A percentile compares a stretch with the other conserved stretches of the same genome.
Conservation (phyloP, 75 land plant species). For the Sequoia sempervirens region DNA sequence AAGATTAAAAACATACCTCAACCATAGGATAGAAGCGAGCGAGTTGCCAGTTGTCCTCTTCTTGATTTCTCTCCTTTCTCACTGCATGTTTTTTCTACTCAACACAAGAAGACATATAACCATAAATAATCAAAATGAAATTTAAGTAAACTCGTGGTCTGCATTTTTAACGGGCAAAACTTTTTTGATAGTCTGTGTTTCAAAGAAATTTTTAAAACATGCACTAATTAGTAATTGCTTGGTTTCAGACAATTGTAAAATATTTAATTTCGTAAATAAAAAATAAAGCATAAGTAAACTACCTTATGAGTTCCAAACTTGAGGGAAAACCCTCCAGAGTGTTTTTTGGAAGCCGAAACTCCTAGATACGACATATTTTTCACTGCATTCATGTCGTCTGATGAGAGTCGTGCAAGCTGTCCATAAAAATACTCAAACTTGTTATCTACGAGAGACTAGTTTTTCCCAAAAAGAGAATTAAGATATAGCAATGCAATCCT, state of each 20-base stretch:
- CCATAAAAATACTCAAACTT: neutral
- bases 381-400: slow-evolving; percentile 86
- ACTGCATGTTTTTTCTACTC: slow-evolving; percentile 51
- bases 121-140: neutral
- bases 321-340: slow-evolving; percentile 65
- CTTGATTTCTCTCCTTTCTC: slow-evolving; percentile 84
- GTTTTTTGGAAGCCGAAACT: slow-evolving; percentile 72
- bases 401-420: slow-evolving; percentile 77
- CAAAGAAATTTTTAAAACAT: neutral
- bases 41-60: slow-evolving; percentile 72
- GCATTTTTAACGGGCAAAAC: neutral
- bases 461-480: no score
- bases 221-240: neutral
- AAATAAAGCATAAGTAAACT: slow-evolving; percentile 1
- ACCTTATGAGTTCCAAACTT: slow-evolving; percentile 89
- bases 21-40: slow-evolving; percentile 92
- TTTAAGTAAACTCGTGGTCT: neutral
- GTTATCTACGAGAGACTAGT: no score
- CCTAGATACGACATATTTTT: slow-evolving; percentile 77
- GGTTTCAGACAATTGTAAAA: neutral
- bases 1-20: slow-evolving; percentile 49
- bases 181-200: neutral
- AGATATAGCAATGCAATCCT: no score
- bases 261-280: neutral
- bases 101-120: neutral